phyloP scores from a whole-genome alignment of 2,329 filamentous ascomycete genomes.

The Aureobasidium sp. region DNA sequence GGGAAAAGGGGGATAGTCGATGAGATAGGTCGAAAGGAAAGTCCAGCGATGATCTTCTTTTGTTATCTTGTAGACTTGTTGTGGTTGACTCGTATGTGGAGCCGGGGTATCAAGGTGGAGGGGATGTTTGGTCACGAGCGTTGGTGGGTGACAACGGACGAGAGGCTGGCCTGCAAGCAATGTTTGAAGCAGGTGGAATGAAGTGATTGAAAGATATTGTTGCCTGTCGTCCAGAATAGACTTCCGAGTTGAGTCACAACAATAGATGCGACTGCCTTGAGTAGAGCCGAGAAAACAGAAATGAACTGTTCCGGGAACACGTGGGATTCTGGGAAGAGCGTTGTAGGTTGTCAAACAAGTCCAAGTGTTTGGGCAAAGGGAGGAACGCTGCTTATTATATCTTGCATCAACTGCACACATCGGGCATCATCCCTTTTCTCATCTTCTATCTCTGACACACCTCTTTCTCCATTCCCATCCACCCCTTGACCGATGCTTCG shows the following conservation, averaged over 20 bases:
- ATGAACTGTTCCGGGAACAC: not conserved
- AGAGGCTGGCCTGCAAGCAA: not conserved
- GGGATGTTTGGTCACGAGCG: not conserved
- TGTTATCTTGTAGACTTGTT: not conserved
- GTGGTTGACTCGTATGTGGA: not conserved
- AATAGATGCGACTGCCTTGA: not conserved
- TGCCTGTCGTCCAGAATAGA: not conserved
- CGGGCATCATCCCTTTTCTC: not conserved
- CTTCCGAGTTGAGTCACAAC: not conserved
- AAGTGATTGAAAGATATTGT: not conserved
- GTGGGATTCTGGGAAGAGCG: not conserved
- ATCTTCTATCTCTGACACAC: not conserved
- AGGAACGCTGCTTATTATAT: not conserved
- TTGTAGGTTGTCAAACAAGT: not conserved
- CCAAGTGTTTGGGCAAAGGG: not conserved
- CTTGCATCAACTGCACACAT: not conserved
- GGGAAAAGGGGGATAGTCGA: not conserved
- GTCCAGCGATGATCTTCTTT: not conserved
- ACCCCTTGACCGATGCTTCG: slow-evolving; percentile 7
- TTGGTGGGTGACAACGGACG: not conserved
- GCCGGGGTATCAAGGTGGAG: not conserved
- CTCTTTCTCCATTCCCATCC: not conserved
- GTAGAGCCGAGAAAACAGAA: not conserved
- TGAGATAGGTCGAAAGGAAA: slow-evolving; percentile 5
- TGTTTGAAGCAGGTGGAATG: not conserved